Evolutionary conservation across 2,329 filamentous ascomycete genomes (phyloP).

Genomic region (Fusarium brevicatenulatum): DNA sequence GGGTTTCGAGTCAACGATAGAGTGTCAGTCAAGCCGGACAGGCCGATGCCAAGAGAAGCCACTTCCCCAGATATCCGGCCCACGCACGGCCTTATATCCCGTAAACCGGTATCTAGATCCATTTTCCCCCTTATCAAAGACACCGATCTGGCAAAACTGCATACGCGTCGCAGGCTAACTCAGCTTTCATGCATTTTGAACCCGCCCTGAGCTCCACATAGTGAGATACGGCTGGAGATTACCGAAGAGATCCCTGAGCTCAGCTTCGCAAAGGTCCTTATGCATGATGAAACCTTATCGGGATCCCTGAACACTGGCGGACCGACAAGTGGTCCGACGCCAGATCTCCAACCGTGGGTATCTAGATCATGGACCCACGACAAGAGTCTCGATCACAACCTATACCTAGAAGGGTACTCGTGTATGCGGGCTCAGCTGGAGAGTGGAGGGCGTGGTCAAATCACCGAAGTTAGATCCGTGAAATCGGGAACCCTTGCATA

Average conservation of each 20-base stretch:
- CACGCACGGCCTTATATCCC: neutral
- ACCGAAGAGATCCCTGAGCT: neutral
- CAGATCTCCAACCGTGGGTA: neutral
- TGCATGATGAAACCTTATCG: rapidly evolving
- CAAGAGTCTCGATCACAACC: neutral
- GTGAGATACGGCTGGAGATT: neutral
- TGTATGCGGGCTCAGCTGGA: neutral
- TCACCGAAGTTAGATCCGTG: neutral
- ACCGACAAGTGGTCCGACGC: neutral
- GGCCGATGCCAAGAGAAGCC: neutral
- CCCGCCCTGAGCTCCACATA: neutral
- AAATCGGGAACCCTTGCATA: neutral
- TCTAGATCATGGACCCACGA: neutral
- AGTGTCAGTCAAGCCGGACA: neutral
- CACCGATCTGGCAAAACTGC: neutral
- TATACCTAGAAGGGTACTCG: neutral
- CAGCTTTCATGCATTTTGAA: neutral
- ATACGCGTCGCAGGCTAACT: neutral
- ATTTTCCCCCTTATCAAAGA: no score
- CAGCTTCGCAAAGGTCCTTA: rapidly evolving
- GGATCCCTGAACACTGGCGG: neutral
- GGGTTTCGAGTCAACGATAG: neutral
- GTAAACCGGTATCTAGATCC: neutral
- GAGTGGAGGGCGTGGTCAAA: neutral
- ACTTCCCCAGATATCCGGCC: neutral